phyloP scores from a whole-genome alignment of 2,329 filamentous ascomycete genomes.

The Fusarium agapanthi region DNA sequence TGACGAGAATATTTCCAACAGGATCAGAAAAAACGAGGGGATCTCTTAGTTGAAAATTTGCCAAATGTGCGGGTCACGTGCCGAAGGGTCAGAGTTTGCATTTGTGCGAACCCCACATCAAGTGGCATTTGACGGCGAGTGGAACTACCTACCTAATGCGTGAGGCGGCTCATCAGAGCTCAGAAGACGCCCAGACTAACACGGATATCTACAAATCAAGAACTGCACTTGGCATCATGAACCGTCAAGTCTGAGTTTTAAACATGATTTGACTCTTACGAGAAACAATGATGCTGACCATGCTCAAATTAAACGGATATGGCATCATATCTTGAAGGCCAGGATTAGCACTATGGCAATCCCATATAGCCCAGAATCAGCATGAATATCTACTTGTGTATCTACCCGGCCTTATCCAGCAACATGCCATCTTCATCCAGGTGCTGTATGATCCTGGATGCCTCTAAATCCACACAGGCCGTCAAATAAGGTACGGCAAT shows the following conservation, averaged over 20 bases:
- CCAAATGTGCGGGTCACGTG: slow-evolving; percentile 43
- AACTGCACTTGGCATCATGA: not conserved
- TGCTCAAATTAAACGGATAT: not conserved
- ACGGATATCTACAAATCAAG: not conserved
- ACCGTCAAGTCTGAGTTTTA: not conserved
- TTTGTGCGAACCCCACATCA: slow-evolving; percentile 7
- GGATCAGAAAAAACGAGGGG: slow-evolving; percentile 17
- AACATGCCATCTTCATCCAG: not conserved
- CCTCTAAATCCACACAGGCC: not conserved
- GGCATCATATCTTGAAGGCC: not conserved
- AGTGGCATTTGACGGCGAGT: not conserved
- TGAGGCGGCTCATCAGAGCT: not conserved
- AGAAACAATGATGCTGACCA: not conserved
- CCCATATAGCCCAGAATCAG: not conserved
- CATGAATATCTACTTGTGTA: not conserved
- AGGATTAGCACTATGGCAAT: not conserved
- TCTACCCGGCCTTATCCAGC: not conserved
- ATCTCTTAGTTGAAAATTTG: slow-evolving; percentile 9
- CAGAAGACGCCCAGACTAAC: not conserved
- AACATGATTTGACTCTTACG: not conserved
- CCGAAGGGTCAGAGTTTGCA: slow-evolving; percentile 32
- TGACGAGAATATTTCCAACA: slow-evolving; percentile 35
- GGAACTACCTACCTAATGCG: not conserved
- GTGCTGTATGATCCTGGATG: not conserved
- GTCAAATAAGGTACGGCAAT: not conserved